Evolutionary conservation across 129 eudicot species (phyloP).

Genomic region (Rutidosis leptorrhynchoides): DNA sequence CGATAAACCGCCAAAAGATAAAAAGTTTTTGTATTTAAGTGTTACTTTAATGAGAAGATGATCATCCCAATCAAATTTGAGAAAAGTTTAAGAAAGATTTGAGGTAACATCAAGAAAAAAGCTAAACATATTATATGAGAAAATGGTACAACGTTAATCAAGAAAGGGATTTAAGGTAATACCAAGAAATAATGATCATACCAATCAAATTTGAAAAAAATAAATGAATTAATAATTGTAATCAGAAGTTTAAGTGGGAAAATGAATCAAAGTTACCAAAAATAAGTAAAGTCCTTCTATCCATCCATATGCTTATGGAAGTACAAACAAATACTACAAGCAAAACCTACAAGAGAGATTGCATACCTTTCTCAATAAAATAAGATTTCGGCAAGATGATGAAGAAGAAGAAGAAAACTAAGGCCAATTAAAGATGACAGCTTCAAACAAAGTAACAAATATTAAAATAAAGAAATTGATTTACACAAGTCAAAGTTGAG

Average conservation of each 20-base stretch:
- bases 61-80: too few species aligned
- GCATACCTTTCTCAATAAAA: neutral
- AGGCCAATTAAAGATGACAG: neutral
- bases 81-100: too few species aligned
- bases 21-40: too few species aligned
- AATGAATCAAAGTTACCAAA: neutral
- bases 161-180: constrained; percentile 16
- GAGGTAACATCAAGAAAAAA: too few species aligned
- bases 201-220: constrained; percentile 3
- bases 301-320: constrained; percentile 7
- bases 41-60: too few species aligned
- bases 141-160: neutral
- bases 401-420: constrained; percentile 3
- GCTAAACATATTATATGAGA: neutral
- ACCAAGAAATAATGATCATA: constrained; percentile 13
- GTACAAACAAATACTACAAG: neutral
- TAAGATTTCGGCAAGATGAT: neutral
- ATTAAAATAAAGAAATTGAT: constrained; percentile 2
- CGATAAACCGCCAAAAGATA: too few species aligned
- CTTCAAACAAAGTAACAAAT: constrained; percentile 7
- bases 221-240: too few species aligned
- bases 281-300: too few species aligned
- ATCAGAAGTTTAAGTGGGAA: constrained; percentile 9
- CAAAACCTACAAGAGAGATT: neutral
- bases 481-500: neutral